phyloP scores from a whole-genome alignment of 2,329 filamentous ascomycete genomes.

The Ceratocystis cubensis region DNA sequence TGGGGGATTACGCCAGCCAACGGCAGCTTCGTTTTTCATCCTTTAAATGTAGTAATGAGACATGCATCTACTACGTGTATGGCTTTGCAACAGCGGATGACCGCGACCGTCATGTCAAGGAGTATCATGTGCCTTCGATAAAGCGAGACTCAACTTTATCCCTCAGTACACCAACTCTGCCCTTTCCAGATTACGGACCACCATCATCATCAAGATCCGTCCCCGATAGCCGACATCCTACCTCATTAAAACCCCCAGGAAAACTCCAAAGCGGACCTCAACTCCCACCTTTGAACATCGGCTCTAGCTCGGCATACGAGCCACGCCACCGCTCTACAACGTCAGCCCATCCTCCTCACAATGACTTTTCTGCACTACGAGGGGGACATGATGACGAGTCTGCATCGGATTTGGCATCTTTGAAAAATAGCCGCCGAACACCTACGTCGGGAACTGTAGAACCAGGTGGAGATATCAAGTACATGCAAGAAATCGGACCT shows the following conservation, averaged over 20 bases:
- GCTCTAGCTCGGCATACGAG: background rate
- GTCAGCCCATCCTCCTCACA: background rate
- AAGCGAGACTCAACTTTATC: slow-evolving; percentile 38
- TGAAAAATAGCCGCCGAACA: background rate
- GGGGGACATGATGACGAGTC: background rate
- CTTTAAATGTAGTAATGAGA: slow-evolving; percentile 44
- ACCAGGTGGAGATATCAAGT: background rate
- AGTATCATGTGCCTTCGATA: slow-evolving; percentile 30
- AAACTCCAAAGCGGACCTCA: slow-evolving; percentile 2
- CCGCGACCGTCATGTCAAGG: slow-evolving; percentile 38
- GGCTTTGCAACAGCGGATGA: slow-evolving; percentile 41
- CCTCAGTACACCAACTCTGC: slow-evolving; percentile 28
- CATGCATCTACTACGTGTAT: slow-evolving; percentile 46
- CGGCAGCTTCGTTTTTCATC: slow-evolving; percentile 25
- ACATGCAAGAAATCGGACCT: slow-evolving; percentile 14
- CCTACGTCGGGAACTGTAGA: background rate
- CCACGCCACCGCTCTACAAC: slow-evolving; percentile 1
- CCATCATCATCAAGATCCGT: background rate
- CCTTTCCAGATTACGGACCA: slow-evolving; percentile 24
- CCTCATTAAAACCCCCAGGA: background rate
- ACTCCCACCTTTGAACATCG: slow-evolving; percentile 1
- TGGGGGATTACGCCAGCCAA: slow-evolving; percentile 22
- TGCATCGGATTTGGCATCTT: slow-evolving; percentile 20
- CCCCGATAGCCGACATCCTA: background rate
- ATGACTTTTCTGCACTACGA: background rate